Base-by-base conservation (phyloP, 441 rosid genomes). In the Rhodomyrtus psidioides region DNA sequence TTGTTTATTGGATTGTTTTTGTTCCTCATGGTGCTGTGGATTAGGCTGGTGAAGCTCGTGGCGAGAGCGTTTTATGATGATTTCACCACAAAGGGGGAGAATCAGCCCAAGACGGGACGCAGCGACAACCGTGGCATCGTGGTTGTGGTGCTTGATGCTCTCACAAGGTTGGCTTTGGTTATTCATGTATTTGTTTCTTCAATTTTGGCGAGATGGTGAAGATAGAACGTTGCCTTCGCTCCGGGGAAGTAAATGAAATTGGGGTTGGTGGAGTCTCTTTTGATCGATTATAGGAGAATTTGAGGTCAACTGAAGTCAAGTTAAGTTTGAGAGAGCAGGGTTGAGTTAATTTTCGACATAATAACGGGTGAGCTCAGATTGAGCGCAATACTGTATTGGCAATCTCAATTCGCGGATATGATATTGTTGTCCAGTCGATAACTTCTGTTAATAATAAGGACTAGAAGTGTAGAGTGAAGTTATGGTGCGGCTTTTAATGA, bases 31-130 rank as follows among this genome's bases (percentile, higher is more conserved):
- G 79, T 23, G 76, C 46, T 23, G 81, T 86, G 83, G 55, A 70
- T 54, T 89, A 96, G 98, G 91, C 84, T 96, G 87, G 99, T 95
- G 90, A 95, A 91, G 90, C 94, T 95, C 62, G 85, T 92, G 19
- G 99, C 94, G 10, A 91, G 98, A 89, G 98, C 95, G 6, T 96
- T 96, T 86, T 95, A 95, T 60, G 97, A 96, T 90, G 96, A 95
- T 79, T 87, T 92, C 28, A 88, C 95, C 13, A 94, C 95, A 0
- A 92, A 92, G 90, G 95, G 93, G 54, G 98, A 95, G 76, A 95
- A 93, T 88, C 99, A 95, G 91, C 96, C 95, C 13, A 96, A 94
- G 88, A 90, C 88, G 27, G 97, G 96, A 27, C 92, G 93, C 85
- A 92, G 95, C 83, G 98, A 95, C 81, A 94, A 93, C 83, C 89